Evolutionary conservation across 345 rosid species (phyloP).

Genomic region (Heritiera littoralis): DNA sequence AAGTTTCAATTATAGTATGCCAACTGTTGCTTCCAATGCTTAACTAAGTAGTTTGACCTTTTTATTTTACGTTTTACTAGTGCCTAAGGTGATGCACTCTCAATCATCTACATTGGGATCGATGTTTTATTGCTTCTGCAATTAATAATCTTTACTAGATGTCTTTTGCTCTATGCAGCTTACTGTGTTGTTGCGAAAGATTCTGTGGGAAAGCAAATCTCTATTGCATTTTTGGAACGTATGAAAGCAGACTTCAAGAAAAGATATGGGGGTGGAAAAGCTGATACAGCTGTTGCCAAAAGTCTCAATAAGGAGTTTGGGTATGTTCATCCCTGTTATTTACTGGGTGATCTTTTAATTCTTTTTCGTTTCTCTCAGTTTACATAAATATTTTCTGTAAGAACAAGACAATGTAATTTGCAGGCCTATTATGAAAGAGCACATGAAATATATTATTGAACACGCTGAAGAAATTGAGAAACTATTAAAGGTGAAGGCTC

Average conservation of each 20-base stretch:
- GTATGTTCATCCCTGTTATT: constrained; percentile 36
- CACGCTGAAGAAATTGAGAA: constrained; percentile 96
- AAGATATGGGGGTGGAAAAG: constrained; percentile 94
- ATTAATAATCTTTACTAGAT: constrained; percentile 22
- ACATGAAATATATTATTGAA: constrained; percentile 92
- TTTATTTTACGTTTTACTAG: background rate
- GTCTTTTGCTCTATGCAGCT: constrained; percentile 47
- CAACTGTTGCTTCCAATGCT: background rate
- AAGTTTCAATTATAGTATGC: background rate
- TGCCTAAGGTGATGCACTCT: background rate
- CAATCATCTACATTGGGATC: background rate
- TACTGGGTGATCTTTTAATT: background rate
- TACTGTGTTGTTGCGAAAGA: constrained; percentile 98
- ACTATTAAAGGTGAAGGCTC: constrained; percentile 92
- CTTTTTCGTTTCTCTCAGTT: background rate
- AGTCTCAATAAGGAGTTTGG: constrained; percentile 96
- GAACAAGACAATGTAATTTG: constrained; percentile 19
- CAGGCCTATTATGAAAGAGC: constrained; percentile 95
- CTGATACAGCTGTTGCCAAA: constrained; percentile 88
- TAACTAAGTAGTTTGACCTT: background rate
- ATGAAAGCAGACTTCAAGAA: constrained; percentile 89
- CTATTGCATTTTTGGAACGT: constrained; percentile 89
- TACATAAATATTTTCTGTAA: constrained; percentile 3
- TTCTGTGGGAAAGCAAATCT: constrained; percentile 84
- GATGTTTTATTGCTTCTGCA: background rate